Conservation (phyloP, 345 rosid species). For the Turnera subulata region DNA sequence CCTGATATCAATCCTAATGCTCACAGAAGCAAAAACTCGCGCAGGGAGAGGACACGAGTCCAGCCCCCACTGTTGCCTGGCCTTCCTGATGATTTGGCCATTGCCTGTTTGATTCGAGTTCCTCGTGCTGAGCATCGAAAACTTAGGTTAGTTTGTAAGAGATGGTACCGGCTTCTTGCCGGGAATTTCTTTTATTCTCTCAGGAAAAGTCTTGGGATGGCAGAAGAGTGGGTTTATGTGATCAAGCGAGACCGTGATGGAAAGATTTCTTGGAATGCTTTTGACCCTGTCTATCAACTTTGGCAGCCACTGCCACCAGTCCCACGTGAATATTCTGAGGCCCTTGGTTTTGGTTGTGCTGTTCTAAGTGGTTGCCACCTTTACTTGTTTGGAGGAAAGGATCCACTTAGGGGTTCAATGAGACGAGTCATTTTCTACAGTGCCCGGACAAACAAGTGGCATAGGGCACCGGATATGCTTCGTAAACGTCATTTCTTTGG, state of each 20-base stretch:
- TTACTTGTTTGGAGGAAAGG: conserved; percentile 93
- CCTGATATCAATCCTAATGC: conserved; percentile 96
- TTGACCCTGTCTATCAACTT: conserved; percentile 71
- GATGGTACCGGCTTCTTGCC: conserved; percentile 75
- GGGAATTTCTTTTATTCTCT: conserved; percentile 75
- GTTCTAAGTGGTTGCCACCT: conserved; percentile 88
- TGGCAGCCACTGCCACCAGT: conserved; percentile 98
- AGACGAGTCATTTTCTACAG: conserved; percentile 79
- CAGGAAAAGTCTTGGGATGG: conserved; percentile 73
- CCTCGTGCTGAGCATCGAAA: conserved; percentile 86
- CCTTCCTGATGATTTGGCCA: conserved; percentile 93
- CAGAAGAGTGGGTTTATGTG: conserved; percentile 96
- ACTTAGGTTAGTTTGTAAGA: conserved; percentile 77
- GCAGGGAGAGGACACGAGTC: conserved; percentile 68
- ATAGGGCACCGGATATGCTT: conserved; percentile 93
- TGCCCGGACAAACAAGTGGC: conserved; percentile 96
- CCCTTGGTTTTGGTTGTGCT: conserved; percentile 95
- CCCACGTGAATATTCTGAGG: conserved; percentile 86
- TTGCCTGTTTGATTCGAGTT: conserved; percentile 87
- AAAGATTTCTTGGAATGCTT: conserved; percentile 87
- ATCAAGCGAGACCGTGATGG: conserved; percentile 90
- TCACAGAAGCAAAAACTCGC: conserved; percentile 62
- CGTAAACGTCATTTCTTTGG: conserved; percentile 92
- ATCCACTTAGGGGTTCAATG: conserved; percentile 86
- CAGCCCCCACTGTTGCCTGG: conserved; percentile 92